These are phyloP conservation scores for Nicotiana noctiflora DNA, from an alignment of 257 asterid species.

Conservation along the genomic window DNA sequence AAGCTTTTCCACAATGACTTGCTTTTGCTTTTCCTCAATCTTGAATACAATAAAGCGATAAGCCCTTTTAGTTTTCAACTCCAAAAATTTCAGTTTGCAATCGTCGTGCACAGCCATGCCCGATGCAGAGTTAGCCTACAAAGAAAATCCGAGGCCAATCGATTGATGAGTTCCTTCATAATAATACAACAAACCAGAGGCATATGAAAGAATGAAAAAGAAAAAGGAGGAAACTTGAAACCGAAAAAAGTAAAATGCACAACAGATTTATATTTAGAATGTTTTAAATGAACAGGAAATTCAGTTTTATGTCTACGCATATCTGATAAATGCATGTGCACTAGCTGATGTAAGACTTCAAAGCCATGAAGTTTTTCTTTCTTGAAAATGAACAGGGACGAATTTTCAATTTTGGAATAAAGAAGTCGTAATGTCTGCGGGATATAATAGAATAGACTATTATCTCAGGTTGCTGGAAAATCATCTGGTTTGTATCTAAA, in stretches of 20 bases:
- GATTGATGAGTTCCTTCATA: not conserved
- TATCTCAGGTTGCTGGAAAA: not conserved
- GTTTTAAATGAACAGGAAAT: not conserved
- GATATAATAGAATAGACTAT: not conserved
- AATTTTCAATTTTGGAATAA: not conserved
- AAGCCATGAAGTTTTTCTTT: not conserved
- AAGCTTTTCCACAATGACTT: constrained; percentile 8
- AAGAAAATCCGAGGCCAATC: not conserved
- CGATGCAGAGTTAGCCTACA: constrained; percentile 4
- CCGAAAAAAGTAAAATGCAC: not conserved
- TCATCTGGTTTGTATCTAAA: not conserved
- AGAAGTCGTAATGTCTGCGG: not conserved
- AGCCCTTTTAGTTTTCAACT: constrained; percentile 6
- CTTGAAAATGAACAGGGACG: not conserved
- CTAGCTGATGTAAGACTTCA: not conserved
- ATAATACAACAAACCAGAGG: not conserved
- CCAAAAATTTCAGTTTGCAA: constrained; percentile 11
- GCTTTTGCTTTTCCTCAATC: constrained; percentile 10
- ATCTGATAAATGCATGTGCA: not conserved
- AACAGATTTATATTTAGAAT: not conserved
- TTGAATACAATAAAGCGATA: constrained; percentile 7
- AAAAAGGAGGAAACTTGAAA: not conserved
- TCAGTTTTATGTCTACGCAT: not conserved
- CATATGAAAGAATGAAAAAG: not conserved
- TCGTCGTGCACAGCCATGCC: constrained; percentile 10